Evolutionary conservation across 352 stramenopile genomes (phyloP).

Genomic region (Globisporangium yorkense): DNA sequence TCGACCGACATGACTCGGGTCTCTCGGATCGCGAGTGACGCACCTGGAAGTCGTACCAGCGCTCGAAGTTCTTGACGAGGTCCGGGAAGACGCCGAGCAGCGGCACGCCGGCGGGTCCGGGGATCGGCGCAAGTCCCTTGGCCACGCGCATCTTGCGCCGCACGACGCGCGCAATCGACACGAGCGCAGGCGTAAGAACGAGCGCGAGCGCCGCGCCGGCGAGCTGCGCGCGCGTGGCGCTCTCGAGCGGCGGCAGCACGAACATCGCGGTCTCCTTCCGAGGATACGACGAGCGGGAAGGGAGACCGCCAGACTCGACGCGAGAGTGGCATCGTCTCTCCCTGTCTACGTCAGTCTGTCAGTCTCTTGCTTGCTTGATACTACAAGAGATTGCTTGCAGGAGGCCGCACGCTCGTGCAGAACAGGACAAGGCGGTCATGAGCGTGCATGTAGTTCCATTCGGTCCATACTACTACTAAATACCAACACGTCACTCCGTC

Average conservation of each 20-base stretch:
- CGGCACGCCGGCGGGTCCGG: constrained; percentile 5
- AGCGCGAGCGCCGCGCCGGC: not conserved
- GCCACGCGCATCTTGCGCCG: constrained; percentile 7
- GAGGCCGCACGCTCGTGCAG: no score
- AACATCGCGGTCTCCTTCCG: not conserved
- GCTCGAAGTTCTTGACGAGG: constrained; percentile 9
- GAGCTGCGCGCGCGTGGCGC: not conserved
- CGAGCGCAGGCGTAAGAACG: not conserved
- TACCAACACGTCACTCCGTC: no score
- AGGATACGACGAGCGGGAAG: no score
- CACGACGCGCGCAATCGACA: constrained; percentile 1
- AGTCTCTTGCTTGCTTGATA: no score
- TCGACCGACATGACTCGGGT: not conserved
- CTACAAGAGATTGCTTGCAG: no score
- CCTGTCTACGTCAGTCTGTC: no score
- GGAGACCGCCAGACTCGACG: no score
- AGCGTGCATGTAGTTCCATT: no score
- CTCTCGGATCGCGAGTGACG: not conserved
- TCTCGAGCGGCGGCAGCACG: not conserved
- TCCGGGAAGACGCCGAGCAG: constrained; percentile 10
- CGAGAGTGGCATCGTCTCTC: no score
- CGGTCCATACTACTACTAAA: no score
- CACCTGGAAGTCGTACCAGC: constrained; percentile 16
- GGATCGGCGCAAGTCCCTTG: constrained; percentile 7
- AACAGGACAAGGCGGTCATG: no score